phyloP scores from a whole-genome alignment of 495 filamentous ascomycete species.

The Penicillium bialowiezense region DNA sequence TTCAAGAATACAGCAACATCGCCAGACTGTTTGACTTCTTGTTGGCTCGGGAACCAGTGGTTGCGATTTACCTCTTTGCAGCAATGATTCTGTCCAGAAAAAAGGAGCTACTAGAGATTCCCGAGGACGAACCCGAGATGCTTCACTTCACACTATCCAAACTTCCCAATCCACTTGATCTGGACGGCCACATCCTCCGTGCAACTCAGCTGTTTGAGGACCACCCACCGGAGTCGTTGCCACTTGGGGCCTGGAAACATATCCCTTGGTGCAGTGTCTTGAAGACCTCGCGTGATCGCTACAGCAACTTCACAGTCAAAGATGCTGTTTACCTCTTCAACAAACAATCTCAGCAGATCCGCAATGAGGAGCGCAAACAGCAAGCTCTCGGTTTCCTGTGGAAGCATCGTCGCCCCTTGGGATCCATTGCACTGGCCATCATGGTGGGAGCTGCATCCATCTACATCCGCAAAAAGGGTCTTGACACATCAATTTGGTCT shows the following conservation, averaged over 20 bases:
- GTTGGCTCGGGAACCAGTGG: conserved; percentile 77
- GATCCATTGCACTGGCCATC: conserved; percentile 60
- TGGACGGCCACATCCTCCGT: conserved; percentile 69
- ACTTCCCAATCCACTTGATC: conserved; percentile 76
- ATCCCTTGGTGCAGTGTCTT: conserved; percentile 77
- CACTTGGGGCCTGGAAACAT: conserved; percentile 58
- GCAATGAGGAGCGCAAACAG: conserved; percentile 56
- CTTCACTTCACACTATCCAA: conserved; percentile 86
- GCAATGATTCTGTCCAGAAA: conserved; percentile 78
- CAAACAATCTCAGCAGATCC: conserved; percentile 64
- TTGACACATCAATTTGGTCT: conserved; percentile 40
- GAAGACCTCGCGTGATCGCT: conserved; percentile 65
- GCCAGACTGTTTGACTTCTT: conserved; percentile 88
- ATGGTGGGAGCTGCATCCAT: conserved; percentile 57
- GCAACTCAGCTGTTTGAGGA: conserved; percentile 60
- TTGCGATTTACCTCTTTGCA: conserved; percentile 87
- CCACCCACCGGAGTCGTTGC: conserved; percentile 72
- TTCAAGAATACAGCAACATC: conserved; percentile 83
- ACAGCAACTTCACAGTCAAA: conserved; percentile 46
- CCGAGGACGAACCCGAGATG: conserved; percentile 87
- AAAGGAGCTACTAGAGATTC: conserved; percentile 76
- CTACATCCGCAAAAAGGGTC: conserved; percentile 47
- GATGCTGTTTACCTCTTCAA: conserved; percentile 65
- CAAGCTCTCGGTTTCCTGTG: conserved; percentile 51
- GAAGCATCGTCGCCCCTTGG: conserved; percentile 57